These are phyloP conservation scores for Scortechinia acanthostroma DNA, from an alignment of 2,329 filamentous ascomycete species.

Conservation along the genomic window DNA sequence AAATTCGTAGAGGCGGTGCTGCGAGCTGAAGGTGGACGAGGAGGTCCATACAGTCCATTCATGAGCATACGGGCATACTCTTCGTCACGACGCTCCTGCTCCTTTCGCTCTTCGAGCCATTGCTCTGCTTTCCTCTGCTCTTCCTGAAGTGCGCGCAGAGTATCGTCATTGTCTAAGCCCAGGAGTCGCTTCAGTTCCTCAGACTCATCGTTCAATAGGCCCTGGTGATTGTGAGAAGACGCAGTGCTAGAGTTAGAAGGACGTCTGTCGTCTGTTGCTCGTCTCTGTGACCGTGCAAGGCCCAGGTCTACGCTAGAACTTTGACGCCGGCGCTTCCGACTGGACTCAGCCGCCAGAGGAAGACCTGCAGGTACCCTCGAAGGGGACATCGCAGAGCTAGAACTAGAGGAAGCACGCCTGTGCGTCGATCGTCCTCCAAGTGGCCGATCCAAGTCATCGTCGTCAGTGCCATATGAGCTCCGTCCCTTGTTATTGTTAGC, in stretches of 20 bases:
- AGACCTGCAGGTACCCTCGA: no score
- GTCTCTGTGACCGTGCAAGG: no score
- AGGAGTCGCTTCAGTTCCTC: background rate
- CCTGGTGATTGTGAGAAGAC: background rate
- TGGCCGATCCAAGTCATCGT: no score
- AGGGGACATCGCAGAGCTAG: background rate
- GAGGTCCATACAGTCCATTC: slow-evolving; percentile 5
- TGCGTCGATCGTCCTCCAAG: no score
- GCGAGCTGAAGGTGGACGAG: slow-evolving; percentile 12
- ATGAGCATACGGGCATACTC: slow-evolving; percentile 17
- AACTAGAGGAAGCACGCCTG: no score
- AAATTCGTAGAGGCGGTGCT: slow-evolving; percentile 8
- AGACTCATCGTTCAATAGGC: background rate
- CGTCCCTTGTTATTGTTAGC: no score
- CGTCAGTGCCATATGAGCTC: background rate
- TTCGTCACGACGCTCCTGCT: slow-evolving; percentile 22
- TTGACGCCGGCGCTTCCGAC: background rate
- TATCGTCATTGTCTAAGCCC: slow-evolving; percentile 9
- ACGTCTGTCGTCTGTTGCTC: background rate
- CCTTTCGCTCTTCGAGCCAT: slow-evolving; percentile 23
- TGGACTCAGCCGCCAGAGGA: no score
- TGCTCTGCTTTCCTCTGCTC: slow-evolving; percentile 22
- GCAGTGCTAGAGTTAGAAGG: background rate
- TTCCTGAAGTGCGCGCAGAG: slow-evolving; percentile 10
- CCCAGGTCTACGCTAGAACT: no score